Evolutionary conservation across 2,329 filamentous ascomycete species (phyloP).

Genomic region (Diaporthe australafricana): DNA sequence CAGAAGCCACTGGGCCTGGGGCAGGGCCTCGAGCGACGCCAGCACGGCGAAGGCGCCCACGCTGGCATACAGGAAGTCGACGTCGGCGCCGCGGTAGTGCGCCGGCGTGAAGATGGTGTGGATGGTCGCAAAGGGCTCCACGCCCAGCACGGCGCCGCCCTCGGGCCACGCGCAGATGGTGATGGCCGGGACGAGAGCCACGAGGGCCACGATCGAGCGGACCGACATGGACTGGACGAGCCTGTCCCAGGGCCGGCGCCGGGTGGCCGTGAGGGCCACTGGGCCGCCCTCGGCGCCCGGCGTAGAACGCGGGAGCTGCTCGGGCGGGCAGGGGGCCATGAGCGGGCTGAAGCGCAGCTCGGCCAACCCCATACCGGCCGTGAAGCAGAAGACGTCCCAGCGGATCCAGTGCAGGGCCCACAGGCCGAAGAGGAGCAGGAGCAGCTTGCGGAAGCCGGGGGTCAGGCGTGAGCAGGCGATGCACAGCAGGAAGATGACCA

Average conservation of each 20-base stretch:
- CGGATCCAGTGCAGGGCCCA: constrained; percentile 40
- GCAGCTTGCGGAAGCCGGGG: constrained; percentile 37
- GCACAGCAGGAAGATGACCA: constrained; percentile 45
- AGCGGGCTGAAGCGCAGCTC: constrained; percentile 41
- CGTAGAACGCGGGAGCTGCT: constrained; percentile 16
- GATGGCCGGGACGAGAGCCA: constrained; percentile 36
- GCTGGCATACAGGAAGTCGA: constrained; percentile 46
- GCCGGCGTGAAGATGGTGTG: constrained; percentile 38
- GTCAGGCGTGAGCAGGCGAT: constrained; percentile 39
- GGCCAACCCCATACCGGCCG: constrained; percentile 46
- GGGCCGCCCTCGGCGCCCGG: background rate
- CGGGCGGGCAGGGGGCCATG: constrained; percentile 36
- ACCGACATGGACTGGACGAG: constrained; percentile 43
- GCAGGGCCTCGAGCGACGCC: constrained; percentile 41
- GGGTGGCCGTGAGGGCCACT: no score
- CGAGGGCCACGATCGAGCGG: constrained; percentile 46
- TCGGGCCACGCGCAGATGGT: constrained; percentile 1
- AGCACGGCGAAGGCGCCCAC: constrained; percentile 47
- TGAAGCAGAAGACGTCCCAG: constrained; percentile 47
- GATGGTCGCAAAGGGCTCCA: background rate
- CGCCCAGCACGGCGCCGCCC: background rate
- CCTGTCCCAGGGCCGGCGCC: constrained; percentile 16
- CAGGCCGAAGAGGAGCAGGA: constrained; percentile 37
- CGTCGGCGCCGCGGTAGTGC: constrained; percentile 33
- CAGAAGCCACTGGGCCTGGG: constrained; percentile 43